Percentiles rank a stretch among this genome's conserved stretches.
Conservation (phyloP, 2,329 filamentous ascomycete genomes). For the Chaetomium strumarium region DNA sequence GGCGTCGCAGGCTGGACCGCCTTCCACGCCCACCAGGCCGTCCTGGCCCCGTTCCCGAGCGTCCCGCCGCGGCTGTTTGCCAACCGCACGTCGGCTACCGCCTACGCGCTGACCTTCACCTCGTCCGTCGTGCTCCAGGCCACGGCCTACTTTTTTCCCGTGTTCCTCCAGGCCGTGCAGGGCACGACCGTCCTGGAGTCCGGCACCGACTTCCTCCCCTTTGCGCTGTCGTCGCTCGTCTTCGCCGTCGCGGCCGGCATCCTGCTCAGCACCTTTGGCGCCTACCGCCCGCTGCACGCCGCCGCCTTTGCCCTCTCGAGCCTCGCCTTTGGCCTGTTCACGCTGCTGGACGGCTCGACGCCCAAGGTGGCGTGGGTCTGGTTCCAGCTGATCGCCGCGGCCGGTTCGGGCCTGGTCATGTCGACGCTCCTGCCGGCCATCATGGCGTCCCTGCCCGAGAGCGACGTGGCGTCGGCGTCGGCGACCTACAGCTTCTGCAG, state of each 20-base stretch:
- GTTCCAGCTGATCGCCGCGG: constrained; percentile 36
- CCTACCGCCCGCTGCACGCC: neutral
- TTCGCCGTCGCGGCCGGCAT: neutral
- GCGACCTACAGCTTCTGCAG: constrained; percentile 41
- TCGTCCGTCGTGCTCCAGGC: constrained; percentile 32
- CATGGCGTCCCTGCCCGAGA: constrained; percentile 34
- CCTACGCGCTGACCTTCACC: constrained; percentile 32
- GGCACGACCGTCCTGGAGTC: constrained; percentile 22
- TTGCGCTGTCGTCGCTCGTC: neutral
- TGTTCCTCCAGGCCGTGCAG: constrained; percentile 41
- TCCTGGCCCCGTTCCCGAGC: constrained; percentile 21
- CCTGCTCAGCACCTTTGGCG: neutral
- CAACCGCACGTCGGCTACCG: constrained; percentile 33
- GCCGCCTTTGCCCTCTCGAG: neutral
- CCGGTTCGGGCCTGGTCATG: constrained; percentile 39
- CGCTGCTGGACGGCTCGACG: constrained; percentile 30
- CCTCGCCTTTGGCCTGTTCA: constrained; percentile 2
- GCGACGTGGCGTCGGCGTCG: constrained; percentile 34
- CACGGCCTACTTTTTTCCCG: constrained; percentile 33
- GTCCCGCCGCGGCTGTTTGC: constrained; percentile 40
- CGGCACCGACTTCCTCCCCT: neutral
- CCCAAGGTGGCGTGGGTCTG: constrained; percentile 36
- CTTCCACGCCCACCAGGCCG: neutral
- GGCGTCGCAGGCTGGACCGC: constrained; percentile 30
- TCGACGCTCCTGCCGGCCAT: constrained; percentile 38